Evolutionary conservation across 805 yeast species (phyloP).

Genomic region (Candida suzukii): DNA sequence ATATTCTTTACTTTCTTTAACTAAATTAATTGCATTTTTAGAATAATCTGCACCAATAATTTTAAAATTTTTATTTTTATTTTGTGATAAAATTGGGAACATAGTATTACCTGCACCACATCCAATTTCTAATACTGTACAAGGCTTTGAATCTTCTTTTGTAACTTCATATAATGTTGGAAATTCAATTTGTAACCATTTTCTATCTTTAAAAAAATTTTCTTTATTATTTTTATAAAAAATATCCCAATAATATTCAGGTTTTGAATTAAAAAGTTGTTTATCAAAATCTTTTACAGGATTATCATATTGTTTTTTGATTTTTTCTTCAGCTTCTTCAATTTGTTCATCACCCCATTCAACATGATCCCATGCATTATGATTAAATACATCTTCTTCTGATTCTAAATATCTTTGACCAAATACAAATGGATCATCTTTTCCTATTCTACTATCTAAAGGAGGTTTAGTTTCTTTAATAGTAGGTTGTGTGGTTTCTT

Average conservation of each 20-base stretch:
- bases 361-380: slow-evolving; percentile 96
- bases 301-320: slow-evolving; percentile 62
- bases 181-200: slow-evolving; percentile 93
- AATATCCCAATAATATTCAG: slow-evolving; percentile 92
- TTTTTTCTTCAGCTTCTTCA: slow-evolving; percentile 64
- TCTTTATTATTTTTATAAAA: slow-evolving; percentile 87
- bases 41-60: slow-evolving; percentile 88
- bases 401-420: slow-evolving; percentile 76
- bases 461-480: slow-evolving; percentile 30
- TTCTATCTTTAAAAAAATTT: slow-evolving; percentile 93
- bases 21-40: slow-evolving; percentile 82
- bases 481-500: not conserved
- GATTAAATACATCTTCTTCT: slow-evolving; percentile 79
- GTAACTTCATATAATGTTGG: slow-evolving; percentile 80
- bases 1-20: slow-evolving; percentile 56
- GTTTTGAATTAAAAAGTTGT: slow-evolving; percentile 68
- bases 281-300: slow-evolving; percentile 92
- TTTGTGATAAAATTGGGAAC: slow-evolving; percentile 80
- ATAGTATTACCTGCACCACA: slow-evolving; percentile 98
- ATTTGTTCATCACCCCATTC: slow-evolving; percentile 95
- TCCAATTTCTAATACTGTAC: slow-evolving; percentile 82
- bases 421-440: slow-evolving; percentile 85
- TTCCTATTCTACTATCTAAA: slow-evolving; percentile 58
- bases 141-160: slow-evolving; percentile 59
- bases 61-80: slow-evolving; percentile 67